Evolutionary conservation across 257 asterid genomes (phyloP), one percentile per base, ranked within the genome.

Genomic region (Nicotiana paniculata): DNA sequence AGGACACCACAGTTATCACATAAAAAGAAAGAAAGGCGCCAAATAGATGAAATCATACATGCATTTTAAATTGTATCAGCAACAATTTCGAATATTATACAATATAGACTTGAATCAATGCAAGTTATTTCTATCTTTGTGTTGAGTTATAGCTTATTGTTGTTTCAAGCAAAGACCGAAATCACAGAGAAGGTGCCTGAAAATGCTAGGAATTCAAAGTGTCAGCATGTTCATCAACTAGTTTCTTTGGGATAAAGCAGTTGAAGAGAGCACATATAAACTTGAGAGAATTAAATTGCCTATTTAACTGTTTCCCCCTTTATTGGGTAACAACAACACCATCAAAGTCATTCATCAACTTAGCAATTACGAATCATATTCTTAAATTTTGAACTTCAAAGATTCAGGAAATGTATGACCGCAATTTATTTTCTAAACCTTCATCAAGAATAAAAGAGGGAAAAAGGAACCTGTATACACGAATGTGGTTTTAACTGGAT

Each of bases 211-310:
- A 70, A 70, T n/a, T 70, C n/a, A 39, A 39, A 72, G 28, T 46
- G 21, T 5, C 79, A 72, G 79, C 15, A 6, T 46, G 39, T 46
- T 72, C 78, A 46, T 33, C 58, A 43, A 11, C 21, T 72, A 72
- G 79, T 46, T 72, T 72, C 79, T 46, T 72, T 72, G 79, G 79
- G 39, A 46, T 46, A 61, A 72, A 72, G 78, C 35, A 46, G 37
- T 26, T 72, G 59, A 72, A 72, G 79, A 24, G 59, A 72, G 78
- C 61, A 43, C 61, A 13, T 46, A 24, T 13, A 46, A 72, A 72
- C 79, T 72, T 24, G 61, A 46, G 13, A 12, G 7, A 72, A 46
- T 24, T 70, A 43, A 46, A 70, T 70, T 11, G 6, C 58, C 6
- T 21, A 70, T 43, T 43, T 37, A 70, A 70, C 59, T 11, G 59